Evolutionary conservation across 305 asterid genomes (phyloP), one percentile per base, ranked within the genome.

Genomic region (Nicotiana rustica): DNA sequence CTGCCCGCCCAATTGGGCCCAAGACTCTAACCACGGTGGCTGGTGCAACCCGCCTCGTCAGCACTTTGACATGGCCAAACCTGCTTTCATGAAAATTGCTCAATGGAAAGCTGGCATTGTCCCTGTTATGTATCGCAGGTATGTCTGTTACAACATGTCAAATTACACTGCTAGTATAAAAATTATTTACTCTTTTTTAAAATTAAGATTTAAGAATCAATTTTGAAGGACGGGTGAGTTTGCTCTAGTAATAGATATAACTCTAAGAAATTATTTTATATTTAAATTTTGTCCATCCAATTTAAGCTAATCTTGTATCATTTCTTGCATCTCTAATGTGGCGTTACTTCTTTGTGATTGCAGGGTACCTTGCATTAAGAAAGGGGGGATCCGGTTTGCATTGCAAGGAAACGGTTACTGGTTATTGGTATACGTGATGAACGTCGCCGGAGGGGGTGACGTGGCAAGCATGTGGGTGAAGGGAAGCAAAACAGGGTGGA

Each of bases 11-110:
- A 94, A 96, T 78, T 95, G 98, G 98, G 17, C 90, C 6, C 29
- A 87, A 78, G 92, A 87, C 85, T 87, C 97, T 19, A 91, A 96
- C 93, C 86, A 92, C 29, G 99, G 98, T 31, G 99, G 99, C 0
- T 96, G 99, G 99, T 95, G 98, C 95, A 96, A 95, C 86, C 99
- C 98, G 0, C 98, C 99, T 10, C 95, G 97, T 4, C 64, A 85
- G 8, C 99, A 31, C 77, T 94, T 94, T 70, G 98, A 95, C 83
- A 94, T 95, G 98, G 82, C 99, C n/a, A 91, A 93, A 82, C 95
- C 99, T 0, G 97, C 99, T 29, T 93, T 92, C 90, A 88, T 84
- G 90, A 90, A 92, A 90, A 94, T 94, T 18, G 99, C 98, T 4
- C 91, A 93, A 67, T 90, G 91, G 92, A 87, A 84, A 41, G 97